These are phyloP conservation scores for Neonectria faginata DNA, from an alignment of 2,329 filamentous ascomycete species.

Conservation along the genomic window DNA sequence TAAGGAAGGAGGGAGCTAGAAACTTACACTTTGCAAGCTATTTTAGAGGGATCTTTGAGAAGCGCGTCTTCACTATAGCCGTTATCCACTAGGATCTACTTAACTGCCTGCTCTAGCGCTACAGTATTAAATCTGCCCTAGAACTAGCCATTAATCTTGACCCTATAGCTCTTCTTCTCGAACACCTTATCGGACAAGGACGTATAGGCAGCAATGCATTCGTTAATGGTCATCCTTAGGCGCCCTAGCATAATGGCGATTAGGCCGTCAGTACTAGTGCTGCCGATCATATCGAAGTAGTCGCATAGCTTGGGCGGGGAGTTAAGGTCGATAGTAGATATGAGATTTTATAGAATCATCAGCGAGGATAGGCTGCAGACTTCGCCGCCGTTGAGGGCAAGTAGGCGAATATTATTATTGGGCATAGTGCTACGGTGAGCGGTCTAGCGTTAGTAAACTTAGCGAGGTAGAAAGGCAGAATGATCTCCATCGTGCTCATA, in stretches of 20 bases:
- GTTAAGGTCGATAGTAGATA: too few species aligned
- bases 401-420: too few species aligned
- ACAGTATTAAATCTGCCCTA: not conserved
- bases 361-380: too few species aligned
- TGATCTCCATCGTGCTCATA: not conserved
- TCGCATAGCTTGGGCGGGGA: not conserved
- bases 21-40: conserved; percentile 9
- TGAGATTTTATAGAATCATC: too few species aligned
- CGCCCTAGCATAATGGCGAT: conserved; percentile 59
- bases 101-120: not conserved
- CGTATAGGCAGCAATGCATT: conserved; percentile 29
- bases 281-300: not conserved
- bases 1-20: not conserved
- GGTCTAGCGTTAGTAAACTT: too few species aligned
- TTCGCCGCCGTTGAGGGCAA: too few species aligned
- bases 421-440: too few species aligned
- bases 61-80: not conserved
- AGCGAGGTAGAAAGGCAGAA: not conserved
- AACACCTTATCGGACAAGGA: not conserved
- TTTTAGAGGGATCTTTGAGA: not conserved
- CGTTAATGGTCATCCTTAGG: conserved; percentile 52
- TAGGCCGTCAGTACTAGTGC: conserved; percentile 47
- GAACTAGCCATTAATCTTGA: not conserved
- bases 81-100: conserved; percentile 1
- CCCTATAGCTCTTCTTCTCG: not conserved